These are phyloP conservation scores for Alternaria arbusti DNA, from an alignment of 2,329 filamentous ascomycete species.

Conservation along the genomic window DNA sequence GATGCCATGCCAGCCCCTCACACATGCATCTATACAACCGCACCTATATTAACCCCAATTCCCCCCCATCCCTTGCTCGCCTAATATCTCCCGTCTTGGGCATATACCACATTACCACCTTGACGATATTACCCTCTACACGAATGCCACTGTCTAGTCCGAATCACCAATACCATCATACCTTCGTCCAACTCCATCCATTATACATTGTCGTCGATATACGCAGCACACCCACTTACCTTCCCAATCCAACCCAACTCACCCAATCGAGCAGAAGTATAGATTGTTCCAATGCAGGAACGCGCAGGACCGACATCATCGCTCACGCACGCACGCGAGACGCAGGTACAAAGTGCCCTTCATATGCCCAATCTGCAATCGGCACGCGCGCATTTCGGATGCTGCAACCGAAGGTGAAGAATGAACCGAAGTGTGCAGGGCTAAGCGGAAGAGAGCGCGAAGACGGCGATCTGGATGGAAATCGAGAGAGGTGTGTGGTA, in stretches of 20 bases:
- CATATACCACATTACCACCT: neutral
- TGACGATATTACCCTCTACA: neutral
- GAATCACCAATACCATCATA: neutral
- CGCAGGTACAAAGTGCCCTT: neutral
- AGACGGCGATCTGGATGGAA: neutral
- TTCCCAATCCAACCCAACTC: neutral
- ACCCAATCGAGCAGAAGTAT: neutral
- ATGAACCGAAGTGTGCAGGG: neutral
- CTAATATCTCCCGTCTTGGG: neutral
- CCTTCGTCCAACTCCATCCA: neutral
- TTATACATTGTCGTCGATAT: neutral
- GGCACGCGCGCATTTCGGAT: neutral
- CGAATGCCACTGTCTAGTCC: neutral
- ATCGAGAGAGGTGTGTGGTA: neutral
- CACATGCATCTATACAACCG: neutral
- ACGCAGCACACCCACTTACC: neutral
- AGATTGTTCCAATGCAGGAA: neutral
- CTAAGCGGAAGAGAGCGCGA: neutral
- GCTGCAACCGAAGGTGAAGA: neutral
- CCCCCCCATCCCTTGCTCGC: neutral
- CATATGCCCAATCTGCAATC: neutral
- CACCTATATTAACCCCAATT: neutral
- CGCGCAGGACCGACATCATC: neutral
- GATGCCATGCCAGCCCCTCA: neutral
- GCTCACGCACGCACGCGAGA: neutral